Evolutionary conservation across 169 alveolate genomes (phyloP), one percentile per base, ranked within the genome.

Genomic region (Eimeria falciformis): DNA sequence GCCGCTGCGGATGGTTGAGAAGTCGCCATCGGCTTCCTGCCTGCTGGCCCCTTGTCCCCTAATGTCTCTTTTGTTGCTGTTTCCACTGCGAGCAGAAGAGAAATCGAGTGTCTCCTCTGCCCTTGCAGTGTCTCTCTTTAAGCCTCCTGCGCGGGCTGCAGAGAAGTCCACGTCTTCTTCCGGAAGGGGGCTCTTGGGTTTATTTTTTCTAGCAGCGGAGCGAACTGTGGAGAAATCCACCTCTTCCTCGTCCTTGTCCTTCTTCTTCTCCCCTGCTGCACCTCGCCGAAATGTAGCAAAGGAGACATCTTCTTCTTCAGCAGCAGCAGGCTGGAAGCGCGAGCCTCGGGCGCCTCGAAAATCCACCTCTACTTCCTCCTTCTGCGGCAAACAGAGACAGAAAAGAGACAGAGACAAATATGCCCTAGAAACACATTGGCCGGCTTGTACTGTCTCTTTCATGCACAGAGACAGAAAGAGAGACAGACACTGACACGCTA

Each of bases 241-340:
- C 33, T 66, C 78, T 12, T 66, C 78, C 43, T 66, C 78, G 6
- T 58, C 69, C 14, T 58, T 58, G n/a, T n/a, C n/a, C n/a, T n/a
- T n/a, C n/a, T n/a, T n/a, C 17, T 29, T 23, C 37, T 23, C 78
- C 78, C 78, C 78, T n/a, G 12, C n/a, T 33, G 47, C 46, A n/a
- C 78, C 78, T 43, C 45, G 21, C 6, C 78, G 2, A 3, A 66
- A 4, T 23, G 17, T 66, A 2, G 78, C 78, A 12, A 66, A 66
- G 3, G 78, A 66, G 17, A 66, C 33, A 7, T 50, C 62, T 66
- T 66, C 78, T 21, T 66, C 78, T 27, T 21, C 47, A n/a, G 78
- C 47, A n/a, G 78, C 46, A 21, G 47, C 78, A 9, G 78, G 12
- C 23, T 23, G 17, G 27, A 66, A 66, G 46, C 27, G 21, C 2